These are phyloP conservation scores for Helenozyma rhizophorensis DNA, from an alignment of 805 yeast genomes.

Conservation along the genomic window DNA sequence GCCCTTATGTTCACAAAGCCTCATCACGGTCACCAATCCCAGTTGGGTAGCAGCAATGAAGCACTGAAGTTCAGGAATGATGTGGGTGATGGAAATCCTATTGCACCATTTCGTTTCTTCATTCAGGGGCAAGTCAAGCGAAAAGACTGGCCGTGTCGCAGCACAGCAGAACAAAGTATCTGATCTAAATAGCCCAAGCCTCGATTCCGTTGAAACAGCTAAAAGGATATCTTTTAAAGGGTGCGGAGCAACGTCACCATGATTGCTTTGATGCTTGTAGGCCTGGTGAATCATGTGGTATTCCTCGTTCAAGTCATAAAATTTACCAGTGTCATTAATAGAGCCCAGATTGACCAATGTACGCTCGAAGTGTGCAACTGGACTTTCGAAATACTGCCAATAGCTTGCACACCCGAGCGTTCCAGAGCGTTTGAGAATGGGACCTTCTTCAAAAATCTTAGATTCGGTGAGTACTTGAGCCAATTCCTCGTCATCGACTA, in stretches of 20 bases:
- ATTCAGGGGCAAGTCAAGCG: conserved; percentile 1
- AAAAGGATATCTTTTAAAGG: conserved; percentile 1
- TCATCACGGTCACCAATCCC: conserved; percentile 33
- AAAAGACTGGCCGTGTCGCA: conserved; percentile 9
- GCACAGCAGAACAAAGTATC: conserved; percentile 11
- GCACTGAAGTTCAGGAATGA: conserved; percentile 34
- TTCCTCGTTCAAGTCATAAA: conserved; percentile 29
- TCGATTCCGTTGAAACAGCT: conserved; percentile 11
- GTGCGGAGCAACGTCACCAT: not conserved
- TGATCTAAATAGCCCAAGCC: conserved; percentile 10
- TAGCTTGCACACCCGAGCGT: conserved; percentile 26
- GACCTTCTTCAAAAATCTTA: conserved; percentile 20
- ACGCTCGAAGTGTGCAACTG: conserved; percentile 14
- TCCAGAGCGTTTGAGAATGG: conserved; percentile 14
- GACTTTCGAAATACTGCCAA: conserved; percentile 33
- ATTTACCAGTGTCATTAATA: conserved; percentile 13
- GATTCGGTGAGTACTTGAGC: conserved; percentile 39
- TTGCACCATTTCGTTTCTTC: conserved; percentile 30
- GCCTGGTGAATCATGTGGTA: conserved; percentile 29
- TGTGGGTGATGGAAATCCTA: conserved; percentile 30
- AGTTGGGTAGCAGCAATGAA: conserved; percentile 33
- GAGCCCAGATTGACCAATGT: not conserved
- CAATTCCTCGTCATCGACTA: conserved; percentile 26
- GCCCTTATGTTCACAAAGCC: conserved; percentile 34
- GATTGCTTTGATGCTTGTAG: not conserved